phyloP scores from a whole-genome alignment of 2,329 filamentous ascomycete genomes.

The Plenodomus lindquistii region DNA sequence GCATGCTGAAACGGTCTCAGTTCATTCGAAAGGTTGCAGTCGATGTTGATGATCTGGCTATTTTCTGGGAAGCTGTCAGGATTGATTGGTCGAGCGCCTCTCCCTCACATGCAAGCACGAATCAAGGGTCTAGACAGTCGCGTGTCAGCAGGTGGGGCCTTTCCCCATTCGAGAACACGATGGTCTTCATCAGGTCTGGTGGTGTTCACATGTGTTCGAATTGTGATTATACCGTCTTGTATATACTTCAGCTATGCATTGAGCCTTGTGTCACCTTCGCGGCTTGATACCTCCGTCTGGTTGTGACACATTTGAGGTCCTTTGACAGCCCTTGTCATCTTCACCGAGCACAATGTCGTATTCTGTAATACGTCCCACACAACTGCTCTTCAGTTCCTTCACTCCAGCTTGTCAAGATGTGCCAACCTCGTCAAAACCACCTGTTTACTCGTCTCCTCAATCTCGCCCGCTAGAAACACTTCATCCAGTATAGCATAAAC shows the following conservation, averaged over 20 bases:
- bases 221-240: not conserved
- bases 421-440: constrained; percentile 92
- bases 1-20: constrained; percentile 11
- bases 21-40: constrained; percentile 12
- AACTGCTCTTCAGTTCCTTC: constrained; percentile 2
- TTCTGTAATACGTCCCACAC: no score
- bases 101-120: constrained; percentile 23
- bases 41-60: constrained; percentile 39
- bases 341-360: not conserved
- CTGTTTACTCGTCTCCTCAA: constrained; percentile 98
- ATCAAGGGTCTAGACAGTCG: constrained; percentile 11
- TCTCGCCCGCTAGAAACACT: constrained; percentile 96
- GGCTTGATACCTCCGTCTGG: no score
- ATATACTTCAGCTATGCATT: not conserved
- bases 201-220: not conserved
- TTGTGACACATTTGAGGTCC: not conserved
- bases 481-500: constrained; percentile 98
- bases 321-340: not conserved
- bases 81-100: not conserved
- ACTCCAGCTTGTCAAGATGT: constrained; percentile 96
- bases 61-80: constrained; percentile 21
- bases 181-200: not conserved
- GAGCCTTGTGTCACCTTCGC: not conserved
- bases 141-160: constrained; percentile 2
- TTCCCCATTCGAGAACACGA: not conserved